A percentile compares a stretch with the other conserved stretches of the same genome.
These are phyloP conservation scores for Tranzscheliella williamsii DNA, from an alignment of 1,284 basidiomycete genomes.

Conservation along the genomic window DNA sequence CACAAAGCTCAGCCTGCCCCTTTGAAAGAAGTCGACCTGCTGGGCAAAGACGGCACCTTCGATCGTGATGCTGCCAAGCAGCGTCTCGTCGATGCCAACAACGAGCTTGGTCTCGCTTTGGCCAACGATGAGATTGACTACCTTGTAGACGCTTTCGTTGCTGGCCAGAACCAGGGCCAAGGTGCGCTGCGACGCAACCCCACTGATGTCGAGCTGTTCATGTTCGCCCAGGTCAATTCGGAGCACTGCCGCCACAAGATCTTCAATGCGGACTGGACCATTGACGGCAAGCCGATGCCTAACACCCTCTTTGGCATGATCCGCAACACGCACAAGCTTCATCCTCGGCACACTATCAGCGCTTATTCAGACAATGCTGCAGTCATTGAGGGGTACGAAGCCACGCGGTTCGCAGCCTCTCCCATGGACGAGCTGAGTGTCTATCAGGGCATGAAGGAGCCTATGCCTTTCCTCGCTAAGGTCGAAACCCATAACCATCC, in stretches of 20 bases:
- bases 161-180: conserved; percentile 63
- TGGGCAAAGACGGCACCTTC: conserved; percentile 56
- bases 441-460: conserved; percentile 47
- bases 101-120: conserved; percentile 83
- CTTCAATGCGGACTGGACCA: conserved; percentile 96
- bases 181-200: conserved; percentile 54
- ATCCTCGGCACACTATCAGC: conserved; percentile 74
- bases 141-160: conserved; percentile 83
- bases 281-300: conserved; percentile 74
- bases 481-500: conserved; percentile 99
- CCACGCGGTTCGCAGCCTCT: conserved; percentile 78
- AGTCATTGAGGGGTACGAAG: conserved; percentile 77
- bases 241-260: conserved; percentile 99
- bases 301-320: conserved; percentile 96
- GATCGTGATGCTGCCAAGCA: conserved; percentile 46
- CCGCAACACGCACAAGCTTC: conserved; percentile 86
- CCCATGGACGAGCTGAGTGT: conserved; percentile 27
- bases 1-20: conserved; percentile 71
- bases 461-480: conserved; percentile 92
- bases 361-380: conserved; percentile 99
- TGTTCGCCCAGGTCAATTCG: conserved; percentile 99
- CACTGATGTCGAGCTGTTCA: conserved; percentile 97
- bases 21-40: conserved; percentile 71
- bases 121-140: conserved; percentile 89
- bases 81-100: conserved; percentile 75